Base-by-base conservation (phyloP, 140 eudicot species). In the Anethum foeniculum region DNA sequence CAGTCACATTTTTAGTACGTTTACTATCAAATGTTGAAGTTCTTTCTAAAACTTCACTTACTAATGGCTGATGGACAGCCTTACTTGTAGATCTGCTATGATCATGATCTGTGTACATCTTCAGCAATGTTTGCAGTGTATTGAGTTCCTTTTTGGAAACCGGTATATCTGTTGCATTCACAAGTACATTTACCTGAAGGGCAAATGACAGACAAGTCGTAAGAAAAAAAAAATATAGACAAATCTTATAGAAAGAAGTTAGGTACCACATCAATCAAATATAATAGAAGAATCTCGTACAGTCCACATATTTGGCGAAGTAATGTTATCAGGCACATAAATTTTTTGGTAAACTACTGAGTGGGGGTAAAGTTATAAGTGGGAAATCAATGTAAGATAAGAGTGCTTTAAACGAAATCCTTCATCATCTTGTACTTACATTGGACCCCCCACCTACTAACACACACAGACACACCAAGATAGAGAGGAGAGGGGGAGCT, bases 131-230 rank as follows among this genome's bases (percentile, higher is more conserved):
- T 87, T 88, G 89, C 10, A 95, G 81, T 77, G 82, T 90, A 34
- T 71, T 73, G 12, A 95, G 80, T 86, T 89, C 90, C 80, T 89
- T 94, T 65, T 79, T 82, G 19, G 97, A 89, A 81, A 91, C 73
- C 15, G 86, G 84, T 80, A 65, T 80, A 75, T 95, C 96, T 51
- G 93, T 86, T 77, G 93, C 89, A 81, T 90, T 90, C 78, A 89
- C 97, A 48, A 95, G 96, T 77, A 95, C 88, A 77, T 94, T 92
- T 77, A 94, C 96, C 98, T 94, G 89, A 75, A 52, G 76, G 79
- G 41, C 80, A 77, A 78, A 52, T 71, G 56, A 73, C n/a, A 60
- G 34, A 54, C 25, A 36, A 62, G 27, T n/a, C 41, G 25, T 75
- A 12, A 75, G 78, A 28, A 28, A 34, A 15, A 67, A 6, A 39